Percentiles rank a stretch among this genome's conserved stretches.
phyloP scores from a whole-genome alignment of 108 stramenopile genomes.

The Pseudonitzschia multistriata region DNA sequence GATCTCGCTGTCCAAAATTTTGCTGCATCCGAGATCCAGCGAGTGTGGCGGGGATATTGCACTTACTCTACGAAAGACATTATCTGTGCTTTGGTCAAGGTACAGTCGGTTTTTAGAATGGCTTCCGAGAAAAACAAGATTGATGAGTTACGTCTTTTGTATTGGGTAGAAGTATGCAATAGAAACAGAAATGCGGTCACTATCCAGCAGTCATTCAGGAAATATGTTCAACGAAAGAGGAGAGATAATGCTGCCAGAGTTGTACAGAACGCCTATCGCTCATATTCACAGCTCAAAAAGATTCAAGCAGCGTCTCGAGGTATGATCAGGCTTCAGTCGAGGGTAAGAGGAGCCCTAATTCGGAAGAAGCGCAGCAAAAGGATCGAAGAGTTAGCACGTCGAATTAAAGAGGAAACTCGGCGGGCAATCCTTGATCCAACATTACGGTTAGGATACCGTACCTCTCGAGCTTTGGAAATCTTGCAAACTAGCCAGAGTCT shows the following conservation, averaged over 20 bases:
- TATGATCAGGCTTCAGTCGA: conserved; percentile 28
- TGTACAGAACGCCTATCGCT: conserved; percentile 27
- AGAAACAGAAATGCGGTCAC: conserved; percentile 23
- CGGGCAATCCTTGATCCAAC: conserved; percentile 40
- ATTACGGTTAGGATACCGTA: conserved; percentile 34
- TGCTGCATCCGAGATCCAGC: conserved; percentile 70
- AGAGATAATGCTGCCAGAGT: conserved; percentile 13
- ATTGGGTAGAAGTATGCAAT: conserved; percentile 20
- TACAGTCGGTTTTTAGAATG: conserved; percentile 46
- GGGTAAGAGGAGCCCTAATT: conserved; percentile 20
- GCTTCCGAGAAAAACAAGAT: background rate
- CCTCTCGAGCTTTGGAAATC: conserved; percentile 40
- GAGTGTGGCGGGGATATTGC: conserved; percentile 63
- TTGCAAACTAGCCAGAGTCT: conserved; percentile 62
- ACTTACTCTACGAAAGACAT: conserved; percentile 17
- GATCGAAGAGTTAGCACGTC: conserved; percentile 11
- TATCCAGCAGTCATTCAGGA: conserved; percentile 27
- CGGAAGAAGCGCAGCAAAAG: conserved; percentile 26
- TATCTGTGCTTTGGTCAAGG: conserved; percentile 38
- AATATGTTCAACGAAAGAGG: conserved; percentile 7
- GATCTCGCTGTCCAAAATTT: conserved; percentile 31
- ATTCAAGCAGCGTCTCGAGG: conserved; percentile 10
- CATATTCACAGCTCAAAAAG: conserved; percentile 16
- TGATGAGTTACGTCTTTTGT: conserved; percentile 1
- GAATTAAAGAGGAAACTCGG: conserved; percentile 36